Conservation (phyloP, 163 green algal species). For the Prototheca cutis region DNA sequence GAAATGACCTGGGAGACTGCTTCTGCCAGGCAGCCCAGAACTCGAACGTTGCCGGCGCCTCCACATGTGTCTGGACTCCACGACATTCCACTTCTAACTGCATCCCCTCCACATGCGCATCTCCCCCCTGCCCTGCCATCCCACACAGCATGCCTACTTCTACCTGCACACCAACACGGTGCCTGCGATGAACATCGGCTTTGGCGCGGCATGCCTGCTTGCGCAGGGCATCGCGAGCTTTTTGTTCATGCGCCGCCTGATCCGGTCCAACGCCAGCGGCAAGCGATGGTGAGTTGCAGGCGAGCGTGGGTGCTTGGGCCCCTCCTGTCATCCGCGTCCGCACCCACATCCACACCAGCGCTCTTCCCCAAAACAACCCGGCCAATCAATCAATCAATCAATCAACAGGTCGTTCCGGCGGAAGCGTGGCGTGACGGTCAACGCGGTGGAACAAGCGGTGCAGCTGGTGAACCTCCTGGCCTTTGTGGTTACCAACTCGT, state of each 20-base stretch:
- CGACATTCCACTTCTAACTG: not conserved
- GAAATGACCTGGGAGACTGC: too few relatives aligned
- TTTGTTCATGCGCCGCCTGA: constrained; percentile 5
- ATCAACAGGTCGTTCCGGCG: constrained; percentile 19
- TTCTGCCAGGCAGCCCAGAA: too few relatives aligned
- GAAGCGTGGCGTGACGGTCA: not conserved
- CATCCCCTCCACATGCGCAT: not conserved
- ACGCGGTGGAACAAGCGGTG: constrained; percentile 4
- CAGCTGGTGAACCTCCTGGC: constrained; percentile 10
- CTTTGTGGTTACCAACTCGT: constrained; percentile 18
- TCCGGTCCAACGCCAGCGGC: not conserved
- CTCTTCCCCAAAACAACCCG: too few relatives aligned
- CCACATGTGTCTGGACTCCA: not conserved
- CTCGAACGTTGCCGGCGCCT: not conserved
- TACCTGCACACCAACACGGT: constrained; percentile 9
- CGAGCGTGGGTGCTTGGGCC: too few relatives aligned
- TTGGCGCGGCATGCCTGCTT: constrained; percentile 3
- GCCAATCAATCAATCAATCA: too few relatives aligned
- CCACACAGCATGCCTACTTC: not conserved
- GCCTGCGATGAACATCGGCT: constrained; percentile 13
- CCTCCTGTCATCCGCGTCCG: too few relatives aligned
- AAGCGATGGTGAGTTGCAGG: constrained; percentile 14
- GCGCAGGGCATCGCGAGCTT: not conserved
- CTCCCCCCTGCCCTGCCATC: not conserved
- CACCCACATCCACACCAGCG: too few relatives aligned